phyloP scores from a whole-genome alignment of 208 protist genomes.

The Leishmania major region DNA sequence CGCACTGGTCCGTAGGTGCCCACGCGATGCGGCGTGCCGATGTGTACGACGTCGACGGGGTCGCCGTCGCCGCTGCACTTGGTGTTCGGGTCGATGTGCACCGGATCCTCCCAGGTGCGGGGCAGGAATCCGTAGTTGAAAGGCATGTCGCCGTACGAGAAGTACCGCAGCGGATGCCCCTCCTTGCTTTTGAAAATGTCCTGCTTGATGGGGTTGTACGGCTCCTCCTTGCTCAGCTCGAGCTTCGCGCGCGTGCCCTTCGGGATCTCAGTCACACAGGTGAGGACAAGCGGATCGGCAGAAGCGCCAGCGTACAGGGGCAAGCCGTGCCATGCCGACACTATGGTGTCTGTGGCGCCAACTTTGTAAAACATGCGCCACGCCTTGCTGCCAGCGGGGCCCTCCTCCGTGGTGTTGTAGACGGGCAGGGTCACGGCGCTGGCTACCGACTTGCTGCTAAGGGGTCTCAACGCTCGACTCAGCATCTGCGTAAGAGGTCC shows the following conservation, averaged over 20 bases:
- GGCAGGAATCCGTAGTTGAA: constrained; percentile 97
- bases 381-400: constrained; percentile 36
- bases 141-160: constrained; percentile 86
- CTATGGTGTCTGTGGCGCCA: neutral
- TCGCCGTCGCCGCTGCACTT: constrained; percentile 88
- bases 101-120: constrained; percentile 92
- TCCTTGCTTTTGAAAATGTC: constrained; percentile 74
- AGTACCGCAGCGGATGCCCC: constrained; percentile 75
- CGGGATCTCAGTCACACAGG: constrained; percentile 89
- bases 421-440: constrained; percentile 14
- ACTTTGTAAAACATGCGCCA: constrained; percentile 69
- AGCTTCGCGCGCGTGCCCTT: constrained; percentile 91
- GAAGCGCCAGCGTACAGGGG: constrained; percentile 31
- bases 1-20: constrained; percentile 69
- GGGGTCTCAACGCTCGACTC: neutral
- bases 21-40: constrained; percentile 39
- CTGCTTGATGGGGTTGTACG: constrained; percentile 93
- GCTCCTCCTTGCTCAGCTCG: constrained; percentile 89
- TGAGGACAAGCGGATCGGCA: constrained; percentile 46
- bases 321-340: constrained; percentile 83
- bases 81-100: constrained; percentile 44
- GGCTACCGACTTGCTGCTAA: constrained; percentile 5
- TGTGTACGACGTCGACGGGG: constrained; percentile 91
- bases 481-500: constrained; percentile 15
- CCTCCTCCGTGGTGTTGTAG: constrained; percentile 14